Base-by-base conservation (phyloP, 129 eudicot species). In the Pseudognaphalium luteoalbum region DNA sequence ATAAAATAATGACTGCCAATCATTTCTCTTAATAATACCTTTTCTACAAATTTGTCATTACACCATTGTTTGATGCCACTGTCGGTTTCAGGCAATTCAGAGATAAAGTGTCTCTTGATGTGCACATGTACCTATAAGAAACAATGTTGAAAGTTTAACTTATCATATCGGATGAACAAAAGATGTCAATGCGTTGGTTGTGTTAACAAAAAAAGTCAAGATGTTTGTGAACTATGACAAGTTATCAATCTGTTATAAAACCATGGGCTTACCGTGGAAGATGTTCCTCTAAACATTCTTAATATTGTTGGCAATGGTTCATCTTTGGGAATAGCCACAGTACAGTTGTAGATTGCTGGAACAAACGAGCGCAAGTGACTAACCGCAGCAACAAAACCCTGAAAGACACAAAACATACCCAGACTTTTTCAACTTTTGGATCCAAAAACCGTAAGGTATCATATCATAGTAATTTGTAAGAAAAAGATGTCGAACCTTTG, bases 31-130 rank as follows among this genome's bases (percentile, higher is more conserved):
- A 1, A 51, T 25, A n/a, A 47, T 81, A 89, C 98, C 98, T 92
- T 92, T 25, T 86, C 90, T 4, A 88, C 81, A 73, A 90, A 92
- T 39, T 76, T 64, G 81, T 92, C 89, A 81, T 83, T 88, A 74
- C 98, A 92, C 98, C 98, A 92, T 39, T 88, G 94, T 61, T 88
- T 74, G 76, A 92, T 90, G 66, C 74, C 98, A 25, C 74, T 58
- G 4, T 81, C 85, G 0, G 88, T 84, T 54, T 75, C 87, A 11
- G 98, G 98, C 84, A 90, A 75, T 69, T 92, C 98, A 7, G 78
- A 66, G 80, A 88, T 90, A 25, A 81, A 50, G 81, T 85, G 92
- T 41, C 98, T 87, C 81, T 88, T 87, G 29, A 92, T 64, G 39
- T 86, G 94, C 85, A 92, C 86, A 19, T 92, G 92, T 64, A 92